Conservation (phyloP, 352 stramenopile genomes). For the Phytophthora pistaciae region DNA sequence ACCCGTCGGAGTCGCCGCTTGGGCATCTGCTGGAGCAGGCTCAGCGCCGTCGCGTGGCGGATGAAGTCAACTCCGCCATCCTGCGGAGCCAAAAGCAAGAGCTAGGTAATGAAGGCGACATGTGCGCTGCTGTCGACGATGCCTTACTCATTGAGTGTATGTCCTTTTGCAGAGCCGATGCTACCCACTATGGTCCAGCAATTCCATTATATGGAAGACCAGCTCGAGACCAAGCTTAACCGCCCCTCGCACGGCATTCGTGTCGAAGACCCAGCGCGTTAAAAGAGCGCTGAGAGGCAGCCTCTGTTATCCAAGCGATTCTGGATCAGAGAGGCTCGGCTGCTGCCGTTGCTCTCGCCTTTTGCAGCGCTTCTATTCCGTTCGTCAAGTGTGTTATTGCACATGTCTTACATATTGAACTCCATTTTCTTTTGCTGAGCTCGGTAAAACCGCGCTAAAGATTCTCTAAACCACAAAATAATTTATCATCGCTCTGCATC, state of each 20-base stretch:
- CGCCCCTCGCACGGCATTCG: slow-evolving; percentile 58
- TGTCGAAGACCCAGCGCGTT: slow-evolving; percentile 48
- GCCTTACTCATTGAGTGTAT: not conserved
- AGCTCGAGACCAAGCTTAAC: slow-evolving; percentile 71
- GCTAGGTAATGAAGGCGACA: slow-evolving; percentile 41
- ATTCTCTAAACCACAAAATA: slow-evolving; percentile 46
- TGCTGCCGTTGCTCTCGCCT: not conserved
- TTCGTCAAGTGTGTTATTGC: slow-evolving; percentile 30
- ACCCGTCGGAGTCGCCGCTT: slow-evolving; percentile 65
- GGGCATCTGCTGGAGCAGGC: slow-evolving; percentile 65
- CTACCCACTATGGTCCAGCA: slow-evolving; percentile 81
- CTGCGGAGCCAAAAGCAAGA: slow-evolving; percentile 80
- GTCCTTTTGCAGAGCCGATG: slow-evolving; percentile 59
- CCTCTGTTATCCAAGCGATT: not conserved
- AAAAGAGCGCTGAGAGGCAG: slow-evolving; percentile 7
- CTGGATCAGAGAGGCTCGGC: not conserved
- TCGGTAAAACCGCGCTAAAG: slow-evolving; percentile 11
- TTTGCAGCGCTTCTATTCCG: slow-evolving; percentile 12
- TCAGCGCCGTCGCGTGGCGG: slow-evolving; percentile 70
- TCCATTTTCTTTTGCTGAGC: slow-evolving; percentile 2
- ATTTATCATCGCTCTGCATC: slow-evolving; percentile 47
- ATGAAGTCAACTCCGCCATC: slow-evolving; percentile 83
- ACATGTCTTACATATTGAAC: slow-evolving; percentile 22
- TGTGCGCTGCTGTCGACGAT: not conserved
- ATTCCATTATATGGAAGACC: slow-evolving; percentile 83